phyloP scores from a whole-genome alignment of 805 yeast genomes.

The Lipomyces anomalus region DNA sequence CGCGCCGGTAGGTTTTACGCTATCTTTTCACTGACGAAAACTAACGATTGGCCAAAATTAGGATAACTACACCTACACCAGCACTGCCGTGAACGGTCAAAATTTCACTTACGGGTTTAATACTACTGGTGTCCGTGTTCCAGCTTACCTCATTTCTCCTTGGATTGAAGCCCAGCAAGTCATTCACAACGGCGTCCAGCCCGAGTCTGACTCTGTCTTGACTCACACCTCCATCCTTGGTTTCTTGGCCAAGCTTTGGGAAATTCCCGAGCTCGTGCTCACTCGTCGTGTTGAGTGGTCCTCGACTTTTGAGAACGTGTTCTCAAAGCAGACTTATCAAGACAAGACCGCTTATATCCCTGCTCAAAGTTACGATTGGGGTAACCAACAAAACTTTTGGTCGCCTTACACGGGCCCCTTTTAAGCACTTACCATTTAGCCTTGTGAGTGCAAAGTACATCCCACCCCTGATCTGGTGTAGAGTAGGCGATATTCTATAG shows the following conservation, averaged over 20 bases:
- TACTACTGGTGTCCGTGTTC: conserved; percentile 6
- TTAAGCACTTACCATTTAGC: no score
- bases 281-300: conserved; percentile 6
- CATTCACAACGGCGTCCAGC: conserved; percentile 1
- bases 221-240: conserved; percentile 3
- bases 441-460: no score
- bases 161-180: not conserved
- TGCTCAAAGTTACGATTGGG: no score
- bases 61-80: conserved; percentile 1
- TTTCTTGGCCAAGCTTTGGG: conserved; percentile 3
- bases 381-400: no score
- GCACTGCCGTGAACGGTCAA: not conserved
- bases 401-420: no score
- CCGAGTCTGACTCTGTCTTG: conserved; percentile 1
- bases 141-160: conserved; percentile 3
- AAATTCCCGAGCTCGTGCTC: not conserved
- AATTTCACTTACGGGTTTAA: conserved; percentile 1
- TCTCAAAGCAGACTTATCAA: no score
- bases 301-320: conserved; percentile 1
- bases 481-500: no score
- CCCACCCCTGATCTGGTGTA: no score
- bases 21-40: no score
- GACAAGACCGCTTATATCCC: no score
- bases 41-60: no score
- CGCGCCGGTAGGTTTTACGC: no score